These are phyloP conservation scores for Aquanectria penicillioides DNA, from an alignment of 2,329 filamentous ascomycete genomes.

Conservation along the genomic window DNA sequence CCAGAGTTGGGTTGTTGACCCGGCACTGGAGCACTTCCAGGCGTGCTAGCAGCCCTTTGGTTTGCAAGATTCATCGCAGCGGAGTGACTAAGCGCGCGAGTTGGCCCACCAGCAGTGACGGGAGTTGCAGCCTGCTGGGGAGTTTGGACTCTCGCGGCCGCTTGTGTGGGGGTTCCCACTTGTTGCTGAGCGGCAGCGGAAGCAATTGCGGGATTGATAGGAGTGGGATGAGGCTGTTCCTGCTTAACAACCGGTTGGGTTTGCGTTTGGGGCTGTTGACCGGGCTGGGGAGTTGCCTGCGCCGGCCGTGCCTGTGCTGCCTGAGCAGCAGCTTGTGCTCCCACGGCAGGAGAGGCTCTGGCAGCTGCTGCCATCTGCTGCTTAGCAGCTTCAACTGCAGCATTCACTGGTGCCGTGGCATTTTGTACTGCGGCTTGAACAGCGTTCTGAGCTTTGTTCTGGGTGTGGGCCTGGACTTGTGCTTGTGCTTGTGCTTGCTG, in stretches of 20 bases:
- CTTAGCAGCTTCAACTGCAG: constrained; percentile 58
- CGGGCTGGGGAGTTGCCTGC: constrained; percentile 38
- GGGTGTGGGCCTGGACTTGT: constrained; percentile 30
- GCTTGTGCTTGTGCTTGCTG: constrained; percentile 30
- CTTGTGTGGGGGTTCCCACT: constrained; percentile 59
- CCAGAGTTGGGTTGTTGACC: constrained; percentile 45
- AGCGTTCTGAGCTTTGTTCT: constrained; percentile 37
- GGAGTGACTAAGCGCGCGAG: constrained; percentile 59
- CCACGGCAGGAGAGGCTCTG: constrained; percentile 45
- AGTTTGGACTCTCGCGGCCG: constrained; percentile 58
- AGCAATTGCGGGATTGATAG: constrained; percentile 59
- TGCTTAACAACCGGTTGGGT: constrained; percentile 45
- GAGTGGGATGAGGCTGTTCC: constrained; percentile 51
- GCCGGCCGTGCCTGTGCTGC: constrained; percentile 42
- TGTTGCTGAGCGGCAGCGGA: constrained; percentile 51
- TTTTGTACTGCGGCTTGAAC: constrained; percentile 44
- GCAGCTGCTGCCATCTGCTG: constrained; percentile 47
- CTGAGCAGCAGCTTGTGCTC: constrained; percentile 36
- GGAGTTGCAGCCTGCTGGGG: constrained; percentile 60
- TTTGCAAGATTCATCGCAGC: constrained; percentile 62
- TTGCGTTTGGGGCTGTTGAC: constrained; percentile 39
- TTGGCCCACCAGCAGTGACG: constrained; percentile 49
- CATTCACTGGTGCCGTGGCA: constrained; percentile 52
- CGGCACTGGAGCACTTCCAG: constrained; percentile 43
- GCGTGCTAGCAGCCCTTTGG: constrained; percentile 50